Evolutionary conservation across 2,329 filamentous ascomycete species (phyloP).

Genomic region (Coniella vitis): DNA sequence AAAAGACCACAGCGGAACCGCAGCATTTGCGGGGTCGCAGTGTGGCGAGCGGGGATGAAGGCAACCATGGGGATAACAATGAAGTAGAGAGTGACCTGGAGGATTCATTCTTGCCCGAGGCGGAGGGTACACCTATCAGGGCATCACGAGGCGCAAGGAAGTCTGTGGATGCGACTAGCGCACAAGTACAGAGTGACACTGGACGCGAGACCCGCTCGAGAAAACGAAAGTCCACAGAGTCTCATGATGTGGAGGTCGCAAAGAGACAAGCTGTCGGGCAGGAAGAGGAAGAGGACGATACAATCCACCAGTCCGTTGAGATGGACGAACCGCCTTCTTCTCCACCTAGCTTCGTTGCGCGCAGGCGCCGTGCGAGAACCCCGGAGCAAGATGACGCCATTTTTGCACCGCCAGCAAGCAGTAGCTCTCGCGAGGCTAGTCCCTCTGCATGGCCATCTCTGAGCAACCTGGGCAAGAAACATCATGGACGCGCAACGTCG

Average conservation of each 20-base stretch:
- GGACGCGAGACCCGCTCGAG: conserved; percentile 29
- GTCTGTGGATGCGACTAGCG: neutral
- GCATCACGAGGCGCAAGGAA: conserved; percentile 9
- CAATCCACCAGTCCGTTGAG: conserved; percentile 21
- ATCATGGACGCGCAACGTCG: conserved; percentile 22
- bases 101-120: conserved; percentile 24
- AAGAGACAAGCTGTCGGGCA: conserved; percentile 22
- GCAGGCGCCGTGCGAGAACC: conserved; percentile 33
- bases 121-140: conserved; percentile 22
- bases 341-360: conserved; percentile 23
- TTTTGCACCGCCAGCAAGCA: conserved; percentile 49
- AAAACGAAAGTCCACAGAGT: conserved; percentile 51
- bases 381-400: conserved; percentile 39
- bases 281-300: conserved; percentile 15
- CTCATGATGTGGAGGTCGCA: conserved; percentile 29
- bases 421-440: conserved; percentile 35
- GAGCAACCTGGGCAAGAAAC: conserved; percentile 41
- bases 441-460: conserved; percentile 46
- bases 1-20: conserved; percentile 29
- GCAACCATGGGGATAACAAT: neutral
- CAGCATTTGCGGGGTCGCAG: conserved; percentile 20
- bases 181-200: neutral
- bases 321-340: conserved; percentile 26
- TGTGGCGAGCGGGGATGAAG: conserved; percentile 11
- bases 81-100: conserved; percentile 21